A percentile compares a stretch with the other conserved stretches of the same genome.
Evolutionary conservation across 106 monocot species (phyloP).

Genomic region (Triglochin maritima): DNA sequence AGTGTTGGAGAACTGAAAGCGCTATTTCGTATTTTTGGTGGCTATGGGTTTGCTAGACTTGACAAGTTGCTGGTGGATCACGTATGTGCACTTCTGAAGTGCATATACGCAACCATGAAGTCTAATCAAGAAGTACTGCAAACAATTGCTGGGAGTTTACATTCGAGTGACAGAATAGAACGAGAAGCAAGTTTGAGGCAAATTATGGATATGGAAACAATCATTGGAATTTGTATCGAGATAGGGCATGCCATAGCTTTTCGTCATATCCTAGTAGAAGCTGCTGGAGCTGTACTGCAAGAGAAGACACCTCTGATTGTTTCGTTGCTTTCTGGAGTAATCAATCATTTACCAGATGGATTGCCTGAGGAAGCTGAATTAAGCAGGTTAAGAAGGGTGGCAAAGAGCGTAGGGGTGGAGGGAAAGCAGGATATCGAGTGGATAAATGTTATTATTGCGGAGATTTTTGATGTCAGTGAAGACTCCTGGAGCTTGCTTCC

Average conservation of each 20-base stretch:
- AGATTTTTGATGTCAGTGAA: slow-evolving; percentile 41
- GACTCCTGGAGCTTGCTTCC: slow-evolving; percentile 88
- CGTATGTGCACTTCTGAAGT: slow-evolving; percentile 61
- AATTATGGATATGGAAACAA: slow-evolving; percentile 71
- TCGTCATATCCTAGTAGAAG: slow-evolving; percentile 57
- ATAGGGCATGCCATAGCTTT: slow-evolving; percentile 77
- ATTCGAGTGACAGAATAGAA: slow-evolving; percentile 55
- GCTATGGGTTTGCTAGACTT: slow-evolving; percentile 77
- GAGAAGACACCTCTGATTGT: slow-evolving; percentile 74
- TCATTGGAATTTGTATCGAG: slow-evolving; percentile 65
- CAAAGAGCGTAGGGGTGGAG: slow-evolving; percentile 34
- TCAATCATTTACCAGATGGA: slow-evolving; percentile 59
- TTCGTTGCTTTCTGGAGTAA: slow-evolving; percentile 53
- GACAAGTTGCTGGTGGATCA: slow-evolving; percentile 59
- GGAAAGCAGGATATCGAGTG: slow-evolving; percentile 75
- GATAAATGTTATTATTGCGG: slow-evolving; percentile 68
- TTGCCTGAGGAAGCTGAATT: slow-evolving; percentile 73
- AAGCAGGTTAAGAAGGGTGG: slow-evolving; percentile 52
- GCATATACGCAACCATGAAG: slow-evolving; percentile 58
- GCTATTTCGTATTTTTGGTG: slow-evolving; percentile 65
- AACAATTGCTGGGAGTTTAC: slow-evolving; percentile 51
- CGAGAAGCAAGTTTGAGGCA: slow-evolving; percentile 80
- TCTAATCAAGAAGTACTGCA: slow-evolving; percentile 82
- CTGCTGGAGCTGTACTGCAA: slow-evolving; percentile 62
- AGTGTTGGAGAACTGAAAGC: slow-evolving; percentile 57